Evolutionary conservation across 192 early-diverging fungal genomes (phyloP), one percentile per base, ranked within the genome.

Genomic region (Backusella macrospora): DNA sequence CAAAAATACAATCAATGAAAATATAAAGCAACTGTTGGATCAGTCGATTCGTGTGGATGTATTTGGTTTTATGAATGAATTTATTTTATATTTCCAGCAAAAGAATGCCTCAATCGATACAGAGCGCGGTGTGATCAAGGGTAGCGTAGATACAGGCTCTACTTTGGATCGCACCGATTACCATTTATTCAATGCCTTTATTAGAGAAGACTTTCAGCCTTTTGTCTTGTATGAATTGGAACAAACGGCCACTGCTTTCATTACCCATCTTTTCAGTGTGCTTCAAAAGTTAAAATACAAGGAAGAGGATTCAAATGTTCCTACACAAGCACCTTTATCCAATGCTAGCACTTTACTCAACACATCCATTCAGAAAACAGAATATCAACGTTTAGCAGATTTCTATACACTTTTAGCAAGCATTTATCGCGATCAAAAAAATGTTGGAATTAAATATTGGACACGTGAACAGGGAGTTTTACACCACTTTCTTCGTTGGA

Each of bases 381-480:
- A 68, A 37, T 45, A 67, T 10, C 49, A 73, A 18, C 87, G 90
- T 70, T 84, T 90, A 1, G 92, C 94, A 73, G 81, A 89, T 1
- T 86, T 98, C 16, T 90, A 97, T 42, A 77, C 82, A 9, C 80
- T 95, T 26, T 83, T 98, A 8, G 87, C 91, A 6, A 78, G 87
- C 16, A 79, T 97, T 8, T 98, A 92, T 83, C 77, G 86, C 8
- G 87, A 93, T 63, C 86, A 90, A 10, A 89, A 91, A 13, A 93
- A 98, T 68, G 86, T 86, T 5, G 91, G 91, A 16, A 80, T 90
- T 42, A 86, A 84, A n/a, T 92, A 91, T 80, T 94, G 92, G 92
- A 65, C 77, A 47, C 81, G 65, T 43, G 72, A 76, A 18, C 85
- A 90, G 62, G 82, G 87, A 47, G 82, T 89, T 29, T 78, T 89